These are phyloP conservation scores for Phragmites australis DNA, from an alignment of 176 grass and related monocot species.

Conservation along the genomic window DNA sequence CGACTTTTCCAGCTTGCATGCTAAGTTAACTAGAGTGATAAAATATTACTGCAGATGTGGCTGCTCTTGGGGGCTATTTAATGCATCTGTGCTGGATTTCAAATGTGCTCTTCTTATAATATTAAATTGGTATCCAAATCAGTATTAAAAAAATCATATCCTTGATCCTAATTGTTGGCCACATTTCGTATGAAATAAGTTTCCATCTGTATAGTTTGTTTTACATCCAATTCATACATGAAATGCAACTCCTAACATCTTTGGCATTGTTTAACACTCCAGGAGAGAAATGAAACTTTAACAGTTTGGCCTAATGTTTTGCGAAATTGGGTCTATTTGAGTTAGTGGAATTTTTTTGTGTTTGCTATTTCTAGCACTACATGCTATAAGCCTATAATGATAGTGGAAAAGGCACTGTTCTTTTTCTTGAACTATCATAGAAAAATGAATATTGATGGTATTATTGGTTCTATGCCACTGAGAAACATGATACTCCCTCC, in stretches of 20 bases:
- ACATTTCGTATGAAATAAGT: slow-evolving; percentile 10
- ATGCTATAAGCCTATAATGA: background rate
- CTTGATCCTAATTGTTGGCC: background rate
- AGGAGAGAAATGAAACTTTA: background rate
- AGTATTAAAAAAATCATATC: background rate
- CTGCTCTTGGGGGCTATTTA: background rate
- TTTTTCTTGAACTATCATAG: slow-evolving; percentile 16
- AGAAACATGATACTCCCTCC: background rate
- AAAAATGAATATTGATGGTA: background rate
- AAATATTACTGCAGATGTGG: background rate
- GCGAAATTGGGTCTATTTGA: background rate
- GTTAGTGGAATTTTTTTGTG: background rate
- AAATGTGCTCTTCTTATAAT: background rate
- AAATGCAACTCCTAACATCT: background rate
- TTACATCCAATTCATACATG: background rate
- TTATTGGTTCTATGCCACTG: background rate
- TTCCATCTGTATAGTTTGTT: background rate
- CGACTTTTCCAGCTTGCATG: background rate
- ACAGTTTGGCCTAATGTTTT: background rate
- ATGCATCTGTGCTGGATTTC: background rate
- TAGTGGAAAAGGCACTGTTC: background rate
- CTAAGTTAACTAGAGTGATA: background rate
- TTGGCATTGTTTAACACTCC: background rate
- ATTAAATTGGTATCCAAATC: background rate
- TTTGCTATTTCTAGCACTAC: background rate